Conservation (phyloP, 73 alveolate genomes). For the Paraurostyla sp. region DNA sequence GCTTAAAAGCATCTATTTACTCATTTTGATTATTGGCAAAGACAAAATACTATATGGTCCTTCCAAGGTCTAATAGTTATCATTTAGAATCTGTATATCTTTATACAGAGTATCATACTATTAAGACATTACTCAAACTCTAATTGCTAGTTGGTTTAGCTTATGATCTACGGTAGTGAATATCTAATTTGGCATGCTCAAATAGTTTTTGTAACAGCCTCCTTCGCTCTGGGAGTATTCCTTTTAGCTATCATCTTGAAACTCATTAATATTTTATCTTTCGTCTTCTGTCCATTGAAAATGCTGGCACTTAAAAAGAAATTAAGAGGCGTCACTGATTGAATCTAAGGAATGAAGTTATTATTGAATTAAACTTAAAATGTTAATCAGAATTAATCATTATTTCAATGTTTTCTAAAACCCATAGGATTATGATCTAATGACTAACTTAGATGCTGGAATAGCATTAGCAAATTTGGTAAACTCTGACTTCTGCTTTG, state of each 20-base stretch:
- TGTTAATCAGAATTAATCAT: no score
- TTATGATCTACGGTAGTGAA: no score
- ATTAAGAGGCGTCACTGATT: neutral
- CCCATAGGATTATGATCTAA: constrained; percentile 16
- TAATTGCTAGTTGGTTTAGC: no score
- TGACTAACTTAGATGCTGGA: neutral
- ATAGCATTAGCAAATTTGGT: constrained; percentile 6
- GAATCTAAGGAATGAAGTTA: neutral
- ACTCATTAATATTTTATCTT: neutral
- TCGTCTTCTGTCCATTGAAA: constrained; percentile 14
- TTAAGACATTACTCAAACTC: neutral
- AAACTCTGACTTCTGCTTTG: constrained; percentile 25
- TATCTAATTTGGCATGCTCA: neutral
- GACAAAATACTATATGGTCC: constrained; percentile 5
- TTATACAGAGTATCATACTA: neutral
- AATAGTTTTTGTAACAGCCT: neutral
- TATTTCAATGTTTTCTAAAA: neutral
- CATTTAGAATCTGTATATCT: neutral
- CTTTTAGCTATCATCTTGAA: neutral
- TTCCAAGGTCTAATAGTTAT: neutral
- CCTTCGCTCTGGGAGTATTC: constrained; percentile 3
- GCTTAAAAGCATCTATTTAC: neutral
- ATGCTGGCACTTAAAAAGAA: constrained; percentile 32
- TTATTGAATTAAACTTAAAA: no score
- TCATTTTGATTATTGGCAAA: constrained; percentile 14